phyloP scores from a whole-genome alignment of 805 yeast genomes.

The Dipodascopsis tothii region DNA sequence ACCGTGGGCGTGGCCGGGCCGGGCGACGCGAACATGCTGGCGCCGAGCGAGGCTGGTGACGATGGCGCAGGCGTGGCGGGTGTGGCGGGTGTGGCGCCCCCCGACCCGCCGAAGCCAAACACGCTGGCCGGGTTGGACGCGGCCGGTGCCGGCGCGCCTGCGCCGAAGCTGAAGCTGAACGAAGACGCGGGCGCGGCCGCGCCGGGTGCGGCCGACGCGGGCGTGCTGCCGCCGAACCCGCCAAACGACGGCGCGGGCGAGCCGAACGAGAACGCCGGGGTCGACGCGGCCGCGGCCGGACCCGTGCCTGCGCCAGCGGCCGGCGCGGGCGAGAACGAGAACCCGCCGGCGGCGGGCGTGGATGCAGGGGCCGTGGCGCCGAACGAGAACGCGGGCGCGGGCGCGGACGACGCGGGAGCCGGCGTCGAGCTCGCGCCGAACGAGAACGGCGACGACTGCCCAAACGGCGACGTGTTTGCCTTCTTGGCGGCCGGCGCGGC shows the following conservation, averaged over 20 bases:
- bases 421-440: no score
- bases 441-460: no score
- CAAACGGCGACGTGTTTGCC: no score
- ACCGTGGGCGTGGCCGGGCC: background rate
- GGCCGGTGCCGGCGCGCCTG: background rate
- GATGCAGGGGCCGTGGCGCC: no score
- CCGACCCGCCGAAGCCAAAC: slow-evolving; percentile 16
- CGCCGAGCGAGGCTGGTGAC: slow-evolving; percentile 1
- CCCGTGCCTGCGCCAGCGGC: no score
- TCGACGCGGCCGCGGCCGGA: background rate
- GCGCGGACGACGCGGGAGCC: background rate
- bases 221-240: background rate
- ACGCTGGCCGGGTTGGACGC: slow-evolving; percentile 12
- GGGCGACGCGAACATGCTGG: slow-evolving; percentile 8
- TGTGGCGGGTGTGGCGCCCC: background rate
- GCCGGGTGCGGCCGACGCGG: background rate
- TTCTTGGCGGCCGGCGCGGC: no score
- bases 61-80: slow-evolving; percentile 1
- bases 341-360: no score
- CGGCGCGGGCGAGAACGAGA: no score
- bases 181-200: slow-evolving; percentile 2
- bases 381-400: slow-evolving; percentile 4
- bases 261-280: background rate
- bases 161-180: slow-evolving; percentile 7
- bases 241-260: background rate